Percentiles rank a stretch among this genome's conserved stretches.
phyloP scores from a whole-genome alignment of 2,329 filamentous ascomycete genomes.

The Penicillium sp. region DNA sequence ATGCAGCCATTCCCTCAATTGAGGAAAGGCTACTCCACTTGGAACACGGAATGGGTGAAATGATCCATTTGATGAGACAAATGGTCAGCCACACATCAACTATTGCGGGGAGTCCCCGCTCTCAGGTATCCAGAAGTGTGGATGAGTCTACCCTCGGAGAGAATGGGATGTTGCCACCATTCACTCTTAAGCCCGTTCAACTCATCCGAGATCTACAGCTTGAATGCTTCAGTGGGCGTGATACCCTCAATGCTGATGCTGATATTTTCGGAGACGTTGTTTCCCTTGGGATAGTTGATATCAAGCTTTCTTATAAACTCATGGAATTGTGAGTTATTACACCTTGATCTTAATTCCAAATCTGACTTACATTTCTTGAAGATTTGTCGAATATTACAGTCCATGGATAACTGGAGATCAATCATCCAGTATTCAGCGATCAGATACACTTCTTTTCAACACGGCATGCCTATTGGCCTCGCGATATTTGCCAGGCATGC shows the following conservation, averaged over 20 bases:
- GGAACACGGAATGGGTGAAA: constrained; percentile 39
- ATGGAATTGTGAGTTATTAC: constrained; percentile 33
- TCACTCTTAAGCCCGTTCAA: constrained; percentile 35
- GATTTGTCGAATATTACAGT: constrained; percentile 35
- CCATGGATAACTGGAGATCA: constrained; percentile 37
- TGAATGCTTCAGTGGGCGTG: constrained; percentile 35
- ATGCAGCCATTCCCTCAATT: constrained; percentile 36
- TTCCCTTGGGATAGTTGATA: constrained; percentile 35
- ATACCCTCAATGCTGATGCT: constrained; percentile 26
- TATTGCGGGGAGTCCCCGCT: constrained; percentile 18
- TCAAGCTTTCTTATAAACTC: constrained; percentile 36
- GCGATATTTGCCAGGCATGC: constrained; percentile 38
- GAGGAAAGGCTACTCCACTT: constrained; percentile 39
- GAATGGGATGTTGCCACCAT: constrained; percentile 22
- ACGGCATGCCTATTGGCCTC: constrained; percentile 39
- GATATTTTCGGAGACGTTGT: constrained; percentile 31
- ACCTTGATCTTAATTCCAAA: background rate
- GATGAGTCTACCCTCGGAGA: constrained; percentile 30
- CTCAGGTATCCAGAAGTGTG: constrained; percentile 26
- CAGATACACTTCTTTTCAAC: constrained; percentile 38
- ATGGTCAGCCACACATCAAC: constrained; percentile 33
- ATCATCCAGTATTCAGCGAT: constrained; percentile 33
- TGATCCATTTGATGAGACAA: constrained; percentile 39
- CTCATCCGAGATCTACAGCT: constrained; percentile 38
- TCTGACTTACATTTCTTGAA: constrained; percentile 5